A percentile compares a stretch with the other conserved stretches of the same genome.
Conservation (phyloP, 2,329 filamentous ascomycete genomes). For the Periconia macrospinosa region DNA sequence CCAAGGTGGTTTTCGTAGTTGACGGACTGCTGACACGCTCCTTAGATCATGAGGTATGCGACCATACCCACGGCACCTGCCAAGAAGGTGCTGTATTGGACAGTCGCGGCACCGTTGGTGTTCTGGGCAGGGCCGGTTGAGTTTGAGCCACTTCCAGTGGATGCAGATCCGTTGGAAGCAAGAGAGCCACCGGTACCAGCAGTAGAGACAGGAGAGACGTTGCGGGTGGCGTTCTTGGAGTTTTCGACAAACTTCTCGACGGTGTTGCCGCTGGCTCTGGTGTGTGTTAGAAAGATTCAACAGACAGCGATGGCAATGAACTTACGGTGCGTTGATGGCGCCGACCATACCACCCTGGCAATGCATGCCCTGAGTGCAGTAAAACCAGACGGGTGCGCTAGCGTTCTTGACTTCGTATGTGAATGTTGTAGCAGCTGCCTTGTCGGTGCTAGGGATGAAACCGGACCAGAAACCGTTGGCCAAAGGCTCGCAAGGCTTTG, state of each 20-base stretch:
- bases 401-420: slow-evolving; percentile 38
- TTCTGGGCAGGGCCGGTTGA: slow-evolving; percentile 3
- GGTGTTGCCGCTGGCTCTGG: slow-evolving; percentile 6
- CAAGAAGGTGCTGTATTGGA: slow-evolving; percentile 12
- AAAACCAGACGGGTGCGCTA: slow-evolving; percentile 44
- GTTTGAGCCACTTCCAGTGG: not conserved
- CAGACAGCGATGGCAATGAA: not conserved
- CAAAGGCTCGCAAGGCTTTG: slow-evolving; percentile 36
- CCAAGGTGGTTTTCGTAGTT: not conserved
- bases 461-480: slow-evolving; percentile 42
- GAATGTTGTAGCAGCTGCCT: slow-evolving; percentile 31
- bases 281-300: slow-evolving; percentile 1
- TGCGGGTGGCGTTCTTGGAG: slow-evolving; percentile 8
- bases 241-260: slow-evolving; percentile 3
- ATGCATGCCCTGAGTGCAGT: slow-evolving; percentile 44
- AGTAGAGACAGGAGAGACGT: slow-evolving; percentile 11
- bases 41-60: slow-evolving; percentile 22
- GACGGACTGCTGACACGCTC: not conserved
- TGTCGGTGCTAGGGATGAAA: slow-evolving; percentile 34
- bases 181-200: slow-evolving; percentile 16
- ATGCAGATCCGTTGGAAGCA: slow-evolving; percentile 8
- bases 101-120: slow-evolving; percentile 15
- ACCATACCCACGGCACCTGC: slow-evolving; percentile 18
- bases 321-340: slow-evolving; percentile 44
- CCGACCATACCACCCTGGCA: slow-evolving; percentile 45